Conservation (phyloP, 352 stramenopile species). For the Thalassiosira allenii region DNA sequence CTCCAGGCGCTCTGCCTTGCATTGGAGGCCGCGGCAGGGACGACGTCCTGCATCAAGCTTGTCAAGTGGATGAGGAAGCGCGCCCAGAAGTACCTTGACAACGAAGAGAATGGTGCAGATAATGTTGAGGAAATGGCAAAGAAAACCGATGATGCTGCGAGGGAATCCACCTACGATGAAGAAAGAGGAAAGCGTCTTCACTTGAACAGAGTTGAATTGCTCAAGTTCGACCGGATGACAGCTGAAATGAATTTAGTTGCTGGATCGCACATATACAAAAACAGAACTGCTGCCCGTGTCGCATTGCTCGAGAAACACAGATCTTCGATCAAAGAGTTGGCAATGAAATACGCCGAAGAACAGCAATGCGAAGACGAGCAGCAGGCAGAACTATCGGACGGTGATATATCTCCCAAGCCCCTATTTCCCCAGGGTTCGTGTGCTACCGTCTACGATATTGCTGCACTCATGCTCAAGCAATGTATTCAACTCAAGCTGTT, state of each 20-base stretch:
- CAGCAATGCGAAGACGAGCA: constrained; percentile 4
- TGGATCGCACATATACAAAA: constrained; percentile 29
- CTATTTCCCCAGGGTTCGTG: constrained; percentile 75
- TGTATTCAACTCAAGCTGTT: constrained; percentile 69
- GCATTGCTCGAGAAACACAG: constrained; percentile 64
- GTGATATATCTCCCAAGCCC: constrained; percentile 13
- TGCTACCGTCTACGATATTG: constrained; percentile 77
- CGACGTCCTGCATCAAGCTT: constrained; percentile 59
- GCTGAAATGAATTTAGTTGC: constrained; percentile 66
- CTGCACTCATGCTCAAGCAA: constrained; percentile 74
- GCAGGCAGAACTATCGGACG: constrained; percentile 1
- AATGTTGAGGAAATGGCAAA: constrained; percentile 18
- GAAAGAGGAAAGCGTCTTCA: constrained; percentile 58
- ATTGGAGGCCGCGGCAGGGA: constrained; percentile 79
- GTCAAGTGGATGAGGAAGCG: constrained; percentile 72
- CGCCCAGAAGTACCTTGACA: constrained; percentile 37
- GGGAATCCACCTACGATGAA: constrained; percentile 37
- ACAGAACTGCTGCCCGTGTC: constrained; percentile 46
- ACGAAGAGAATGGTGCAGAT: constrained; percentile 46
- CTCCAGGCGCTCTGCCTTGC: constrained; percentile 79
- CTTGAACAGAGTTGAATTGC: constrained; percentile 63
- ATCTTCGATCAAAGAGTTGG: constrained; percentile 48
- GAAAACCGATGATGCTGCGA: constrained; percentile 22
- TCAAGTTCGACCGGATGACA: constrained; percentile 75
- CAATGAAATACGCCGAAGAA: constrained; percentile 29